Evolutionary conservation across 2,329 filamentous ascomycete species (phyloP), one percentile per base, ranked within the genome.

Genomic region (Colletotrichum kahawae): DNA sequence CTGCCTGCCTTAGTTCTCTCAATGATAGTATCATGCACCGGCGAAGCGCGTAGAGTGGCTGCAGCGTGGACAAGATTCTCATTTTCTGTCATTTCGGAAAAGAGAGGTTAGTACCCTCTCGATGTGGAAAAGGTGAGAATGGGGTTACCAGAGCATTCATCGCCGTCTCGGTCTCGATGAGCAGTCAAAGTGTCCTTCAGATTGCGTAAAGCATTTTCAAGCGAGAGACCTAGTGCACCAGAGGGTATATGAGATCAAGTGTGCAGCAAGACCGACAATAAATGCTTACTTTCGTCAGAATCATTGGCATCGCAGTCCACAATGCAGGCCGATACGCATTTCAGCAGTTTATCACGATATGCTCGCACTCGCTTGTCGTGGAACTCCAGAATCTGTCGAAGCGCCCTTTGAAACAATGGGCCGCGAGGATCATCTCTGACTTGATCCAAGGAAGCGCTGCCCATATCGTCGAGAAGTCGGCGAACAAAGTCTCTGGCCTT

Each of bases 1-100:
- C 1, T 80, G 24, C 63, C 63, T 7, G 48, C 64, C 4, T 33
- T 69, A 12, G 62, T 7, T 33, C 38, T 66, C 13, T 63, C 57
- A 29, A 38, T 43, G 2, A 76, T 71, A 5, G 9, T 14, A 10
- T 21, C 18, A 27, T 36, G 65, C 2, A 13, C 54, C 9, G 21
- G 3, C 4, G 71, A 74, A 4, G 57, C 31, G 7, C 59, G 71
- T 8, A 74, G 31, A 8, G 27, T 18, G 2, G 57, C 48, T 3
- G 67, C 66, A 27, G 57, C 67, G 34, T 36, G 48, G 5, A 74
- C 71, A 7, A 74, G 21, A 1, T 4, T n/a, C 7, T 12, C 67
- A 29, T 21, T 48, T 10, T 5, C 54, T 29, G 54, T 16, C n/a
- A 16, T 6, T 16, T 29, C 4, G 24, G 1, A 27, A 29, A 48